phyloP scores from a whole-genome alignment of 192 early-diverging fungal genomes.

The Glomus cerebriforme region DNA sequence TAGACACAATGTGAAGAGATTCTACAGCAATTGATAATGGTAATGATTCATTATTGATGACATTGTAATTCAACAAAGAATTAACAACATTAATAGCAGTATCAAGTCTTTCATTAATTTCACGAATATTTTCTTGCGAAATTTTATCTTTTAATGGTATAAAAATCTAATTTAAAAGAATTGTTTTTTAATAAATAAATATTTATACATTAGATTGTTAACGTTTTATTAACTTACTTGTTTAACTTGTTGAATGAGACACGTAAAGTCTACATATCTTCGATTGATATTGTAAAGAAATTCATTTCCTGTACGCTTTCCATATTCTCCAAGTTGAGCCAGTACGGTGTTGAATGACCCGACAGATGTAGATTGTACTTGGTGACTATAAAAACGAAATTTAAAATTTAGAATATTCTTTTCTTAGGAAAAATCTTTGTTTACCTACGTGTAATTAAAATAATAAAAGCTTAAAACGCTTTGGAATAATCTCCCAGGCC shows the following conservation, averaged over 20 bases:
- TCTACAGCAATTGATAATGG: background rate
- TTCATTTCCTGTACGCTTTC: constrained; percentile 1
- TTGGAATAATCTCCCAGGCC: constrained; percentile 20
- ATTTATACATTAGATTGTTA: too few species aligned
- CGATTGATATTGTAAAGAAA: background rate
- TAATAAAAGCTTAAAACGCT: constrained; percentile 21
- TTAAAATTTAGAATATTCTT: background rate
- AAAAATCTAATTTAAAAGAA: background rate
- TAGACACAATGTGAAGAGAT: background rate
- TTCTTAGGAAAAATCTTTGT: background rate
- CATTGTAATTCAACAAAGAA: background rate
- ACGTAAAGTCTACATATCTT: background rate
- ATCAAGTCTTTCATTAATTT: background rate
- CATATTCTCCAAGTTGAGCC: constrained; percentile 28
- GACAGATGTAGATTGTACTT: constrained; percentile 35
- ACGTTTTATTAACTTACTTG: constrained; percentile 1
- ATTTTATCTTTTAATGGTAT: background rate
- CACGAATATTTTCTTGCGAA: background rate
- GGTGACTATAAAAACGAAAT: constrained; percentile 25
- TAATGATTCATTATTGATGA: background rate
- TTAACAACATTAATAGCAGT: background rate
- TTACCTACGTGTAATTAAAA: constrained; percentile 20
- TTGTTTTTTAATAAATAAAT: background rate
- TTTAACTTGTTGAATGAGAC: background rate
- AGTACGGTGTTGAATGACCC: constrained; percentile 33